A percentile compares a stretch with the other conserved stretches of the same genome.
Evolutionary conservation across 805 yeast species (phyloP).

Genomic region (Saturnispora galanensis): DNA sequence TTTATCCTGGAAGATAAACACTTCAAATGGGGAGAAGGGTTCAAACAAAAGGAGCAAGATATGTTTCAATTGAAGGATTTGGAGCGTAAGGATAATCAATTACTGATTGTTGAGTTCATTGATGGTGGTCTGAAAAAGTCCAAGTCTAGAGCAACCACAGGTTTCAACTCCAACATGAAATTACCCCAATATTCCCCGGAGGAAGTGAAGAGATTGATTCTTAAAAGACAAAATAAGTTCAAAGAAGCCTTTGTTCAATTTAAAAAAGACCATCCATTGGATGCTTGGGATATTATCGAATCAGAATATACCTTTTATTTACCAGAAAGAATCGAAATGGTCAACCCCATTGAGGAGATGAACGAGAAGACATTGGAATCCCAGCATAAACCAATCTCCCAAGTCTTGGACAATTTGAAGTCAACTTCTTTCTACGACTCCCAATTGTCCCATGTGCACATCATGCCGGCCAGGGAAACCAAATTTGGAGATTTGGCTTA

Average conservation of each 20-base stretch:
- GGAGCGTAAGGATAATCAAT: slow-evolving; percentile 33
- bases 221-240: slow-evolving; percentile 48
- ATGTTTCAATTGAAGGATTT: slow-evolving; percentile 38
- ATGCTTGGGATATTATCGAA: slow-evolving; percentile 34
- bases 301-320: slow-evolving; percentile 28
- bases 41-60: slow-evolving; percentile 46
- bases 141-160: slow-evolving; percentile 31
- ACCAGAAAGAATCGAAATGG: slow-evolving; percentile 41
- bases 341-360: slow-evolving; percentile 58
- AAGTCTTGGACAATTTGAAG: slow-evolving; percentile 41
- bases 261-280: slow-evolving; percentile 15
- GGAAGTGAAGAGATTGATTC: slow-evolving; percentile 51
- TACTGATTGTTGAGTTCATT: slow-evolving; percentile 65
- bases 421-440: slow-evolving; percentile 41
- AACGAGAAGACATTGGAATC: slow-evolving; percentile 22
- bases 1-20: slow-evolving; percentile 37
- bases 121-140: slow-evolving; percentile 51
- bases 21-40: slow-evolving; percentile 38
- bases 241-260: slow-evolving; percentile 29
- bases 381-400: slow-evolving; percentile 25
- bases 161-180: slow-evolving; percentile 35
- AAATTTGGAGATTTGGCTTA: slow-evolving; percentile 38
- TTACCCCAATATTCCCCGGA: slow-evolving; percentile 43
- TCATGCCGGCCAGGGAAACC: slow-evolving; percentile 37
- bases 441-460: slow-evolving; percentile 51